These are phyloP conservation scores for Cnidoscolus chayamansa DNA, from an alignment of 441 rosid species.

Conservation along the genomic window DNA sequence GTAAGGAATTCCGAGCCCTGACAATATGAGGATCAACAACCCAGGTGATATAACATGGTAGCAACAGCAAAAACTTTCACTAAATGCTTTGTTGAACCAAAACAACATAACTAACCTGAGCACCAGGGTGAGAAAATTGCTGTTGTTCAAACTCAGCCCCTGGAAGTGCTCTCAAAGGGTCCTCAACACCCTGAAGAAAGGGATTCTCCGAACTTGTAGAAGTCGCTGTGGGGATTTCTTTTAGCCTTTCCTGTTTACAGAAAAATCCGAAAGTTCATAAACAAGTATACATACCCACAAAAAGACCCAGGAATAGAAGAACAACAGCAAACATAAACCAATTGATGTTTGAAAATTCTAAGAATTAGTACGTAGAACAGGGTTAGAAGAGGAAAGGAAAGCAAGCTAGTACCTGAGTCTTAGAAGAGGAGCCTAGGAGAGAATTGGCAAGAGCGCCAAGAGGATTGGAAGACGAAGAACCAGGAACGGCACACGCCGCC, in stretches of 20 bases:
- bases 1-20: slow-evolving; percentile 77
- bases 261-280: not conserved
- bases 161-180: slow-evolving; percentile 59
- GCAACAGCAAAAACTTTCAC: not conserved
- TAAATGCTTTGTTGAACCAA: not conserved
- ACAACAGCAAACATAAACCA: not conserved
- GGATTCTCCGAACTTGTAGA: slow-evolving; percentile 44
- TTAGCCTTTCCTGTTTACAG: slow-evolving; percentile 65
- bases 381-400: not conserved
- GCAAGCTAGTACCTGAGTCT: slow-evolving; percentile 55
- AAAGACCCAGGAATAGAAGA: not conserved
- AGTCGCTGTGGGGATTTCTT: slow-evolving; percentile 66
- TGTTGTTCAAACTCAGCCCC: slow-evolving; percentile 77
- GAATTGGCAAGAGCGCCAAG: slow-evolving; percentile 89
- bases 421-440: slow-evolving; percentile 82
- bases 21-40: not conserved
- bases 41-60: too few relatives aligned
- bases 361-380: not conserved
- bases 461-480: slow-evolving; percentile 85
- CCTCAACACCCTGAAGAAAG: slow-evolving; percentile 48
- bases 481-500: slow-evolving; percentile 90
- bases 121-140: slow-evolving; percentile 45
- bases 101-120: slow-evolving; percentile 48
- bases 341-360: too few relatives aligned
- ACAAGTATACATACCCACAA: not conserved